These are phyloP conservation scores for Lactifluus pinguis DNA, from an alignment of 768 basidiomycete species.

Conservation along the genomic window DNA sequence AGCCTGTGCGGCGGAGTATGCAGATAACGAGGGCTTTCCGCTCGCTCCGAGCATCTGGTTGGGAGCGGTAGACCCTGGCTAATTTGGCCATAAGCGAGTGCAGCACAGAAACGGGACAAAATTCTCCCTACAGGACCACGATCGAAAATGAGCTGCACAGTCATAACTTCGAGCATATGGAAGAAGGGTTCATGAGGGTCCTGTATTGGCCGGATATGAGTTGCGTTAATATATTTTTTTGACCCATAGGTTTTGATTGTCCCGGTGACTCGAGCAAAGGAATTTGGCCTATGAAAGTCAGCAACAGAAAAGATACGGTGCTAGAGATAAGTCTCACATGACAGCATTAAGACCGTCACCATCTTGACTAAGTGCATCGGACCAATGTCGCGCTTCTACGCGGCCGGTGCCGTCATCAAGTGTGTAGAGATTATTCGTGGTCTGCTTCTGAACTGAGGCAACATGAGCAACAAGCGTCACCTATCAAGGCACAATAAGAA, in stretches of 20 bases:
- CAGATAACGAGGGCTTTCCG: constrained; percentile 20
- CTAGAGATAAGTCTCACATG: constrained; percentile 26
- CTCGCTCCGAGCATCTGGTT: constrained; percentile 2
- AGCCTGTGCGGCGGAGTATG: constrained; percentile 29
- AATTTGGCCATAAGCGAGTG: constrained; percentile 2
- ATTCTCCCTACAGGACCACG: constrained; percentile 50
- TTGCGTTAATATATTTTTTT: constrained; percentile 76
- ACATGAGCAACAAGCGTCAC: constrained; percentile 71
- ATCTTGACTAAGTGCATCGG: constrained; percentile 53
- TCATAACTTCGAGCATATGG: constrained; percentile 70
- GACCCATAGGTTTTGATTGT: constrained; percentile 71
- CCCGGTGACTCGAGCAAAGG: constrained; percentile 76
- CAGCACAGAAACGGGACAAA: neutral
- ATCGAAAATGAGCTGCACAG: constrained; percentile 55
- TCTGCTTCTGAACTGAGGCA: constrained; percentile 51
- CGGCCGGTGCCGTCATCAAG: constrained; percentile 83
- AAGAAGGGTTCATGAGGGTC: constrained; percentile 76
- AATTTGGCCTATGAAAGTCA: constrained; percentile 46
- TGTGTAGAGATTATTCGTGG: constrained; percentile 73
- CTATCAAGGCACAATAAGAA: constrained; percentile 30
- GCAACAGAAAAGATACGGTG: neutral
- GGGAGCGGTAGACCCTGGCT: constrained; percentile 20
- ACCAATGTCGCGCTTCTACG: constrained; percentile 77
- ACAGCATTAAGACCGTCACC: constrained; percentile 44
- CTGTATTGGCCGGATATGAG: constrained; percentile 55